These are phyloP conservation scores for Lyophyllum shimeji DNA, from an alignment of 768 basidiomycete species.

Conservation along the genomic window DNA sequence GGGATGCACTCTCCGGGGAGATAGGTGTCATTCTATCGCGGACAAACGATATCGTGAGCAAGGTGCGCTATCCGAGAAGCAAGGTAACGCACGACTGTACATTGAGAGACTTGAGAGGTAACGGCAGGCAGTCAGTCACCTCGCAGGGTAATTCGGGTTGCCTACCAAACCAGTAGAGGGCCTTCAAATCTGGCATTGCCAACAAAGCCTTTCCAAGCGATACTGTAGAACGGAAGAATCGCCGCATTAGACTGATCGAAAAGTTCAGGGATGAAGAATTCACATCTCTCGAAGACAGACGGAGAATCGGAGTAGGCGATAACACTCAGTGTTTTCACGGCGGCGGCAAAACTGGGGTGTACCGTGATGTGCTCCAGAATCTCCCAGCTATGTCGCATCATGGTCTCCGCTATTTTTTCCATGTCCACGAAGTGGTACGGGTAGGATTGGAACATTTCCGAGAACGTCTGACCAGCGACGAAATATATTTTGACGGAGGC, in stretches of 20 bases:
- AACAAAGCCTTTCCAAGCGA: conserved; percentile 32
- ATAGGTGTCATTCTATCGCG: background rate
- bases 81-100: conserved; percentile 29
- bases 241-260: background rate
- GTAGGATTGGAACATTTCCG: conserved; percentile 28
- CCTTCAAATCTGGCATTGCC: conserved; percentile 30
- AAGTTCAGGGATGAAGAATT: background rate
- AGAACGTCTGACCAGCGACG: conserved; percentile 23
- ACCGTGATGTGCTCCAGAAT: conserved; percentile 35
- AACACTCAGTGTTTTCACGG: conserved; percentile 35
- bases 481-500: conserved; percentile 37
- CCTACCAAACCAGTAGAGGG: conserved; percentile 38
- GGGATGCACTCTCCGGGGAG: background rate
- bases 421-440: conserved; percentile 26
- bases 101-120: conserved; percentile 23
- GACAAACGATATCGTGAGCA: background rate
- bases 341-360: conserved; percentile 32
- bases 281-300: conserved; percentile 37
- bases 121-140: conserved; percentile 30
- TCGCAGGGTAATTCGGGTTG: conserved; percentile 26
- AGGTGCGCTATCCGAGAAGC: background rate
- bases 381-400: conserved; percentile 40
- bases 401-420: conserved; percentile 24
- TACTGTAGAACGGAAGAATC: conserved; percentile 22
- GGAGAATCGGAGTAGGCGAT: conserved; percentile 34